A percentile compares a stretch with the other conserved stretches of the same genome.
Conservation (phyloP, 768 basidiomycete genomes). For the Cyathus striatus region DNA sequence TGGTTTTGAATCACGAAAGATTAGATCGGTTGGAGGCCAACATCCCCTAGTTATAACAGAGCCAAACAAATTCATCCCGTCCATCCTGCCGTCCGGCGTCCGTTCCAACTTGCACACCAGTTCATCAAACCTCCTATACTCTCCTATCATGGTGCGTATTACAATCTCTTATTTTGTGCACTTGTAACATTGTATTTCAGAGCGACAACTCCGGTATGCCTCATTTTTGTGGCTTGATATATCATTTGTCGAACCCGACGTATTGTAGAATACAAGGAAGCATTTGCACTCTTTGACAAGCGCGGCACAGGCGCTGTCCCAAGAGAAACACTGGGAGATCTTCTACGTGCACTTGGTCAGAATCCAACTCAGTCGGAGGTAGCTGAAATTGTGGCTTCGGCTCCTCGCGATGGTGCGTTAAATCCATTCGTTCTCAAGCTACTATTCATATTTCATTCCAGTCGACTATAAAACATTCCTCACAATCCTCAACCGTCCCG, state of each 20-base stretch:
- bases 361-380: slow-evolving; percentile 99
- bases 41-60: no score
- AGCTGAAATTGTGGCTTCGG: slow-evolving; percentile 64
- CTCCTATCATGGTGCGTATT: no score
- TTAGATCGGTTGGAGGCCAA: no score
- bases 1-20: no score
- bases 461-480: slow-evolving; percentile 94
- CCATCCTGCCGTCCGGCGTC: no score
- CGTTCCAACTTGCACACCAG: no score
- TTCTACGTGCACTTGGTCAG: slow-evolving; percentile 91
- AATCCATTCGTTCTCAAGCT: neutral
- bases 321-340: slow-evolving; percentile 83
- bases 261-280: slow-evolving; percentile 83
- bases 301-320: slow-evolving; percentile 89
- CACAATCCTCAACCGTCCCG: slow-evolving; percentile 86
- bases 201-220: slow-evolving; percentile 36
- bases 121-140: no score
- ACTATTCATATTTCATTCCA: slow-evolving; percentile 21
- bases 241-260: neutral
- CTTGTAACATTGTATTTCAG: slow-evolving; percentile 12
- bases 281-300: slow-evolving; percentile 98
- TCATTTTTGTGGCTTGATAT: neutral
- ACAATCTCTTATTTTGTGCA: no score
- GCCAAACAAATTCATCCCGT: no score
- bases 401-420: slow-evolving; percentile 69